Conservation (phyloP, 164 flowering plant genomes). For the Dillenia suffruticosa region DNA sequence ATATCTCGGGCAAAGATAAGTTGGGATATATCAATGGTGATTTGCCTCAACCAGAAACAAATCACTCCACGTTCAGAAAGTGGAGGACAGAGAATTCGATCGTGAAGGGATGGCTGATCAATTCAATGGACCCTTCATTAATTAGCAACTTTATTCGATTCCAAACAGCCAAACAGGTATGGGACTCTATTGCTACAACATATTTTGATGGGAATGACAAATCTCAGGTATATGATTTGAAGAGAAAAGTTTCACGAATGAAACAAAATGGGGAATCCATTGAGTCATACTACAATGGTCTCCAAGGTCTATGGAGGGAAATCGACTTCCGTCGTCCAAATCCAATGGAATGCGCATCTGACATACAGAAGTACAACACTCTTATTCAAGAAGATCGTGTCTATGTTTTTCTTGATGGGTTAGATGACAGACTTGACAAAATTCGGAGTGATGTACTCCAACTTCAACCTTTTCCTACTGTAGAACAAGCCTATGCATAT, state of each 20-base stretch:
- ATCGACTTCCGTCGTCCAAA: neutral
- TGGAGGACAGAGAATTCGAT: neutral
- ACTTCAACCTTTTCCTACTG: neutral
- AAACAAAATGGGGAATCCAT: neutral
- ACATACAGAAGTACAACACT: neutral
- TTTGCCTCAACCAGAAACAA: slow-evolving; percentile 1
- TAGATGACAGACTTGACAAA: neutral
- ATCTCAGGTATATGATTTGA: neutral
- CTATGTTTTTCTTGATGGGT: neutral
- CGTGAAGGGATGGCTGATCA: no score
- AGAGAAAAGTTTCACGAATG: neutral
- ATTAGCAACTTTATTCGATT: neutral
- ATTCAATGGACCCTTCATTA: neutral
- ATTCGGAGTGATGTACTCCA: neutral
- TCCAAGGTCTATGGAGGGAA: neutral
- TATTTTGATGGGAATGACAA: neutral
- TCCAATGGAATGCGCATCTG: neutral
- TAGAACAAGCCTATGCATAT: neutral
- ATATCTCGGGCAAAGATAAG: neutral
- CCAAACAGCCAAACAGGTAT: neutral
- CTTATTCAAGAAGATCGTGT: neutral
- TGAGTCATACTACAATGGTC: slow-evolving; percentile 2
- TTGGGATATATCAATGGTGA: neutral
- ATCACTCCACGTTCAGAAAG: neutral
- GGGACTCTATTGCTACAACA: neutral